Base-by-base conservation (phyloP, 805 yeast species). In the Martiniozyma abietophila region DNA sequence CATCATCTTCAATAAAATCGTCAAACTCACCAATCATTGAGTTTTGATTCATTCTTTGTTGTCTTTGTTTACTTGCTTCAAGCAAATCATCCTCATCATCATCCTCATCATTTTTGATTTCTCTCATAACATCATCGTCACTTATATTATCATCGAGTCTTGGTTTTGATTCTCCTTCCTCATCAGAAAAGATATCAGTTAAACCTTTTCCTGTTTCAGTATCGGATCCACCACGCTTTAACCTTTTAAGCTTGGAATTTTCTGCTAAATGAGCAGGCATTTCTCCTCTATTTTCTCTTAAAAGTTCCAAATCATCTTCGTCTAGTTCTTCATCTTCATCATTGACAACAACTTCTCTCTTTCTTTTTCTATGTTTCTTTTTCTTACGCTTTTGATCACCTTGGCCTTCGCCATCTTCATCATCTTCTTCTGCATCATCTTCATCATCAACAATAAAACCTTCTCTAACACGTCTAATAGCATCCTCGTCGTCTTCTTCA, bases 1-100 rank as follows among this genome's bases (percentile, higher is more conserved):
- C 96, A 58, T 92, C 98, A 41, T 89, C 96, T 59, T 89, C 98
- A 47, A 92, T 92, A 61, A 92, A 92, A 53, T 88, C 98, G 54
- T 86, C 98, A 48, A 89, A 76, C 57, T 92, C 97, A 52, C 86
- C 95, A 44, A 75, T 36, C 53, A 42, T 28, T 11, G 40, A 10
- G 26, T 30, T 25, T 12, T 29, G 35, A 27, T 35, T 17, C 19
- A 26, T 18, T 33, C 33, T 38, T 31, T 44, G 51, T 36, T 40
- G 52, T 33, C 46, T 39, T 32, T 49, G 48, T 39, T 52, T 49
- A 4, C 54, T 43, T 1, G 56, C 52, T 27, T 47, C 57, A 38
- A 49, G 18, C n/a, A 56, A 34, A 45, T 54, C 54, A 36, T 50
- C 57, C 21, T 50, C 60, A 8, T 36, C 50, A 15, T 55, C 59